Conservation (phyloP, 495 filamentous ascomycete species). For the Tuber umbilicatum region DNA sequence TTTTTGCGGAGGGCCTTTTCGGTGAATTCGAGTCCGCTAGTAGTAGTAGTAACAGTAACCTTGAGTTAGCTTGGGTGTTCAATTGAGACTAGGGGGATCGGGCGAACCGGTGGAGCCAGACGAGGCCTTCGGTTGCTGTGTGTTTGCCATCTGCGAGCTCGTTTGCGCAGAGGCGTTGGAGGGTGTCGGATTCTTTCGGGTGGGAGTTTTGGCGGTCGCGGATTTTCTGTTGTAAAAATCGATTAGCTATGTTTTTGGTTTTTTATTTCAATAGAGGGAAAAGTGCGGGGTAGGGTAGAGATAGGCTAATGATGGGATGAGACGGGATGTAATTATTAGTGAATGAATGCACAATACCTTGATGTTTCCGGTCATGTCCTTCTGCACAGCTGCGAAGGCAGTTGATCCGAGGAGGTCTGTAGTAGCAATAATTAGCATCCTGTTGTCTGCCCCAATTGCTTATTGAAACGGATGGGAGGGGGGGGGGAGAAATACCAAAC, state of each 20-base stretch:
- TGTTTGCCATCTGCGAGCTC: conserved; percentile 84
- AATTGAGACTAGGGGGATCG: conserved; percentile 4
- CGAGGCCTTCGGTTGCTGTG: conserved; percentile 74
- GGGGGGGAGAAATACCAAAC: conserved; percentile 60
- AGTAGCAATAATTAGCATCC: background rate
- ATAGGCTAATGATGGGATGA: conserved; percentile 14
- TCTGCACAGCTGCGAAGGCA: conserved; percentile 82
- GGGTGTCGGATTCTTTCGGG: conserved; percentile 65
- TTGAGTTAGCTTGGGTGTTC: conserved; percentile 16
- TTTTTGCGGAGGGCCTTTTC: conserved; percentile 73
- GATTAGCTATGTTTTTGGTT: background rate
- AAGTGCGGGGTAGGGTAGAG: conserved; percentile 21
- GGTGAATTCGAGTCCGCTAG: conserved; percentile 87
- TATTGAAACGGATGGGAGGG: too few relatives aligned
- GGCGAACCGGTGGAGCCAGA: conserved; percentile 83
- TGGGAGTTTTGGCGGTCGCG: conserved; percentile 71
- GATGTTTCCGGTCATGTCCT: conserved; percentile 83
- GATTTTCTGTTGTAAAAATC: conserved; percentile 65
- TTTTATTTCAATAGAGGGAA: background rate
- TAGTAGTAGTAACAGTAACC: conserved; percentile 7
- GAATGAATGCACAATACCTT: conserved; percentile 54
- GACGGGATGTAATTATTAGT: background rate
- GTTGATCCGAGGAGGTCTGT: conserved; percentile 72
- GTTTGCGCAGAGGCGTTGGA: conserved; percentile 76
- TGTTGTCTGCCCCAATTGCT: background rate